These are phyloP conservation scores for Tremella mesenterica DNA, from an alignment of 768 basidiomycete species.

Conservation along the genomic window DNA sequence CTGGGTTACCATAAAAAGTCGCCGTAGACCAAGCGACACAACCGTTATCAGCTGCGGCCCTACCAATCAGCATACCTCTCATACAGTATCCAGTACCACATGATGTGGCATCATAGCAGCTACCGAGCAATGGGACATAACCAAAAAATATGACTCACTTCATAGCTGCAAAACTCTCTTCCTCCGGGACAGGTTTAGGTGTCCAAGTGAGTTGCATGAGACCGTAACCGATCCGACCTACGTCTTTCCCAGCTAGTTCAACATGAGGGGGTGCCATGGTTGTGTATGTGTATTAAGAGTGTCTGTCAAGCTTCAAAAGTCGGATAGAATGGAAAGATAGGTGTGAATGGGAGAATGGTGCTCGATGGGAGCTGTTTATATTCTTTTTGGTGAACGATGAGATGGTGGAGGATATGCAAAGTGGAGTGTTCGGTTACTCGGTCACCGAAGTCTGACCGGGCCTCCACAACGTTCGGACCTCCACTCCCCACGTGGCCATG, in stretches of 20 bases:
- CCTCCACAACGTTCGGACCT: no score
- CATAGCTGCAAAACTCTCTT: conserved; percentile 57
- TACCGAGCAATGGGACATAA: background rate
- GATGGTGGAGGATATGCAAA: no score
- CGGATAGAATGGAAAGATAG: no score
- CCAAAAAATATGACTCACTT: conserved; percentile 44
- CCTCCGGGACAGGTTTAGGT: conserved; percentile 51
- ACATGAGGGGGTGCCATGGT: no score
- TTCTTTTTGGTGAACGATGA: no score
- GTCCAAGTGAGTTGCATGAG: conserved; percentile 58
- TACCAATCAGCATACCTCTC: conserved; percentile 6
- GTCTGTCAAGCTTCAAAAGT: no score
- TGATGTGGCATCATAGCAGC: background rate
- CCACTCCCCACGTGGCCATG: no score
- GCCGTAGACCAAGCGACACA: conserved; percentile 45
- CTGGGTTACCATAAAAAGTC: conserved; percentile 54
- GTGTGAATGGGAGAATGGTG: no score
- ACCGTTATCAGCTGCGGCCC: conserved; percentile 41
- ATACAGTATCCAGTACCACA: background rate
- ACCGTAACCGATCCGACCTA: conserved; percentile 44
- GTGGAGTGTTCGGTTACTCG: no score
- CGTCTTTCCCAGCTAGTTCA: conserved; percentile 29
- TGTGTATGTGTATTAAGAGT: no score
- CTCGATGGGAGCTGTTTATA: no score
- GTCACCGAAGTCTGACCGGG: no score